These are phyloP conservation scores for Scopulariopsis brevicaulis DNA, from an alignment of 2,329 filamentous ascomycete species.

Conservation along the genomic window DNA sequence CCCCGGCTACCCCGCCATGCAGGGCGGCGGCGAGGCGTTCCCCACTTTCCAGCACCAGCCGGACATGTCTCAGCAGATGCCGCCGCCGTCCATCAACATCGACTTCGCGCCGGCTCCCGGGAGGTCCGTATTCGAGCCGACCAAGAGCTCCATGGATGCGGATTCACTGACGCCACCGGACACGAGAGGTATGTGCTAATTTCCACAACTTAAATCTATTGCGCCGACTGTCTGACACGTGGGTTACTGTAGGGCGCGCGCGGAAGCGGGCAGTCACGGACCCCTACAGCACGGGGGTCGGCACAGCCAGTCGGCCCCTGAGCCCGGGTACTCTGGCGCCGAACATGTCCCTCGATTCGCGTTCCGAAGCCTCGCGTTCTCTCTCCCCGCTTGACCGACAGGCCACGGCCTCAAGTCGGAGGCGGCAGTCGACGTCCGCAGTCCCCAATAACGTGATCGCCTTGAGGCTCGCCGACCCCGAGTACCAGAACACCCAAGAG, in stretches of 20 bases:
- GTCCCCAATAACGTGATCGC: slow-evolving; percentile 61
- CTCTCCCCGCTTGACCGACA: slow-evolving; percentile 48
- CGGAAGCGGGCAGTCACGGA: slow-evolving; percentile 46
- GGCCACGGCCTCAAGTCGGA: slow-evolving; percentile 25
- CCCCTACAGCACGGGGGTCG: slow-evolving; percentile 40
- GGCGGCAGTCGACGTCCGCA: slow-evolving; percentile 52
- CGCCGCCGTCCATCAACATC: slow-evolving; percentile 89
- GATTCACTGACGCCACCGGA: slow-evolving; percentile 80
- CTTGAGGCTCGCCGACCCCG: slow-evolving; percentile 81
- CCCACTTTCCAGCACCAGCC: slow-evolving; percentile 33
- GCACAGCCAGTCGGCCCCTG: slow-evolving; percentile 22
- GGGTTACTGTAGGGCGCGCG: slow-evolving; percentile 26
- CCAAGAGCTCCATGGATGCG: slow-evolving; percentile 54
- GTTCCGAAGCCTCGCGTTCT: slow-evolving; percentile 37
- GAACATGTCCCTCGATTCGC: slow-evolving; percentile 32
- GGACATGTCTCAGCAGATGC: slow-evolving; percentile 69
- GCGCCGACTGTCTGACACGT: not conserved
- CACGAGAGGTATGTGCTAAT: slow-evolving; percentile 34
- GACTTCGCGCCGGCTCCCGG: slow-evolving; percentile 70
- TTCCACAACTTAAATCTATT: not conserved
- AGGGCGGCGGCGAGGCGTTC: slow-evolving; percentile 32
- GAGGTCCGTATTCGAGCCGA: slow-evolving; percentile 32
- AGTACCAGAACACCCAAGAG: slow-evolving; percentile 58
- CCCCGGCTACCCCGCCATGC: slow-evolving; percentile 2
- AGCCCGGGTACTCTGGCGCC: slow-evolving; percentile 34